Conservation (phyloP, 306 rosid genomes). For the Cucurbita pepo region DNA sequence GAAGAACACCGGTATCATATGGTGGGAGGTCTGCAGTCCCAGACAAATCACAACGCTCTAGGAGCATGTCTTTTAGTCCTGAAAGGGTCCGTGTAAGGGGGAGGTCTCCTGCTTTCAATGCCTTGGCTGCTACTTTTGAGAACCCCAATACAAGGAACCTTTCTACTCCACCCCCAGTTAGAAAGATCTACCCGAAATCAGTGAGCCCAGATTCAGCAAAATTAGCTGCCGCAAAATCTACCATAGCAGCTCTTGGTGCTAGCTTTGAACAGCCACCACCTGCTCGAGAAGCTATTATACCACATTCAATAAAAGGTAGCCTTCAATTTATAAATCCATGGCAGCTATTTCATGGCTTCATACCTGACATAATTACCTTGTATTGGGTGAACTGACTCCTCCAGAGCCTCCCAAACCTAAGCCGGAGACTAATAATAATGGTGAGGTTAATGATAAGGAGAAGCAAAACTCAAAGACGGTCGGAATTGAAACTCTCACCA, state of each 20-base stretch:
- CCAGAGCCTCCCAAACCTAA: slow-evolving; percentile 27
- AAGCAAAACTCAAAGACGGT: slow-evolving; percentile 26
- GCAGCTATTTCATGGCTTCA: background rate
- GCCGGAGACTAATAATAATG: slow-evolving; percentile 20
- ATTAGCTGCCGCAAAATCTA: slow-evolving; percentile 37
- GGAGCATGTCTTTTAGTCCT: slow-evolving; percentile 88
- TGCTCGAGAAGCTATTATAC: slow-evolving; percentile 50
- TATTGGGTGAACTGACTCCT: slow-evolving; percentile 24
- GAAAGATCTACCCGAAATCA: slow-evolving; percentile 81
- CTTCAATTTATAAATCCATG: background rate
- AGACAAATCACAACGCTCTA: slow-evolving; percentile 78
- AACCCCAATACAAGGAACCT: slow-evolving; percentile 59
- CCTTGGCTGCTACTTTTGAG: slow-evolving; percentile 84
- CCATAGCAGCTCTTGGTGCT: slow-evolving; percentile 51
- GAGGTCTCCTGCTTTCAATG: slow-evolving; percentile 95
- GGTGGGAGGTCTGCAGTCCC: slow-evolving; percentile 83
- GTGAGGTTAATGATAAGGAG: background rate
- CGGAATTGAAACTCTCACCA: slow-evolving; percentile 53
- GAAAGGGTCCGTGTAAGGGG: slow-evolving; percentile 93
- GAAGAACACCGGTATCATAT: slow-evolving; percentile 55
- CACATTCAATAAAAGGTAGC: slow-evolving; percentile 67
- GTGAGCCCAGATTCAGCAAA: slow-evolving; percentile 39
- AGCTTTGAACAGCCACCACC: slow-evolving; percentile 45
- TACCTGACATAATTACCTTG: background rate
- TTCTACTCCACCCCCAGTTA: slow-evolving; percentile 91